Base-by-base conservation (phyloP, 2,329 filamentous ascomycete genomes). In the Parastagonospora nodorum region DNA sequence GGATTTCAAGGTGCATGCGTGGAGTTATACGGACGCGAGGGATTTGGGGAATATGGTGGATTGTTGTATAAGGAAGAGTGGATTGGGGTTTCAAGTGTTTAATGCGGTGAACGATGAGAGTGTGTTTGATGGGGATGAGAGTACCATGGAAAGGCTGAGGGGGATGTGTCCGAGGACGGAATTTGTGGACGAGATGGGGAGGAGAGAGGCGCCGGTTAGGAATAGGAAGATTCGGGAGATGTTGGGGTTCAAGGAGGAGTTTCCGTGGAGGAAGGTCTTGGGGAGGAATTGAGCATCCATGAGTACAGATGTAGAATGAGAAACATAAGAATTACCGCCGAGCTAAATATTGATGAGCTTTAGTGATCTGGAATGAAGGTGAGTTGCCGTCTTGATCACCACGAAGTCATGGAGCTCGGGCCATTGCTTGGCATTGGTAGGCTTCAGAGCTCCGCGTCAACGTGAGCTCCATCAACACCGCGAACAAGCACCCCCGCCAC, bases 21-120 rank as follows among this genome's bases (percentile, higher is more conserved):
- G 84, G 84, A 78, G 75, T 30, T 87, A 87, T 62, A 82, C 82
- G 11, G 84, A 87, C 67, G 81, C 81, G 1, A 67, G 83, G 2
- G 84, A 86, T 60, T 61, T 87, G 16, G 84, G 83, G 0, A 80
- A 82, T 59, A 84, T 87, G 55, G 83, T 82, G 55, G 72, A 85
- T 49, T 61, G 80, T 15, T 77, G 75, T 11, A 73, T 85, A n/a
- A n/a, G 76, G 54, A 81, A 78, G 52, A 74, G 76, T 61, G 82
- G 82, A 0, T 57, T 87, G 19, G 84, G 84, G 0, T 87, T 82
- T 54, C 82, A 86, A 61, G 72, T 85, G 0, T 86, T 86, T 66
- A 87, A 87, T 64, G 84, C 82, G 2, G 83, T 82, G 0, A 87
- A 86, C 61, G 79, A 84, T 63, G 81, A 78, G 12, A 85, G 84